Conservation (phyloP, 208 protist species). For the Leishmania mexicana region DNA sequence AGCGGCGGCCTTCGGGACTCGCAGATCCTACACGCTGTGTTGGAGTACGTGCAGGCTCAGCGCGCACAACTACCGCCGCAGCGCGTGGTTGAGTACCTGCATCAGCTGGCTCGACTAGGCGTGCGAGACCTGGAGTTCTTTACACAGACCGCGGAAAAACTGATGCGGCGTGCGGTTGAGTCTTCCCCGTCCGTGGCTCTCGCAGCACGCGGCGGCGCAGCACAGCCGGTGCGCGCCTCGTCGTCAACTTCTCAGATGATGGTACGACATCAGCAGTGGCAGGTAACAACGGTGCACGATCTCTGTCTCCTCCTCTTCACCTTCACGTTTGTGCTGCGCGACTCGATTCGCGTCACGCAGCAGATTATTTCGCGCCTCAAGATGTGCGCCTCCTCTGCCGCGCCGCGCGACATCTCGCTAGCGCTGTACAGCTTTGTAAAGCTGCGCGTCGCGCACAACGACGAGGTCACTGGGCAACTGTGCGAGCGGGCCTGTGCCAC, state of each 20-base stretch:
- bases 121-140: constrained; percentile 83
- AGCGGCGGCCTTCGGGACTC: constrained; percentile 43
- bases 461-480: constrained; percentile 57
- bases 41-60: constrained; percentile 56
- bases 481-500: constrained; percentile 69
- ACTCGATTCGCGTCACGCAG: constrained; percentile 83
- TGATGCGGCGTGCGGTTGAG: constrained; percentile 49
- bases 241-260: background rate
- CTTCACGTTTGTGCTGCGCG: constrained; percentile 82
- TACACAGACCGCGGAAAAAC: constrained; percentile 51
- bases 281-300: constrained; percentile 69
- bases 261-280: constrained; percentile 31
- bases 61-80: constrained; percentile 43
- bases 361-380: constrained; percentile 78
- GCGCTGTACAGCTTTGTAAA: constrained; percentile 79
- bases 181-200: background rate
- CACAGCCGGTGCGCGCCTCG: constrained; percentile 6
- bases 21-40: constrained; percentile 56
- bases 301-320: constrained; percentile 76
- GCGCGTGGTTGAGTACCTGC: constrained; percentile 55
- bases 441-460: constrained; percentile 54
- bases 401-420: constrained; percentile 68
- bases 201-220: background rate
- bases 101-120: constrained; percentile 60
- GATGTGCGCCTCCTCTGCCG: constrained; percentile 53